Percentiles rank a stretch among this genome's conserved stretches.
Evolutionary conservation across 2,329 filamentous ascomycete genomes (phyloP).

Genomic region (Fusarium verrucosum): DNA sequence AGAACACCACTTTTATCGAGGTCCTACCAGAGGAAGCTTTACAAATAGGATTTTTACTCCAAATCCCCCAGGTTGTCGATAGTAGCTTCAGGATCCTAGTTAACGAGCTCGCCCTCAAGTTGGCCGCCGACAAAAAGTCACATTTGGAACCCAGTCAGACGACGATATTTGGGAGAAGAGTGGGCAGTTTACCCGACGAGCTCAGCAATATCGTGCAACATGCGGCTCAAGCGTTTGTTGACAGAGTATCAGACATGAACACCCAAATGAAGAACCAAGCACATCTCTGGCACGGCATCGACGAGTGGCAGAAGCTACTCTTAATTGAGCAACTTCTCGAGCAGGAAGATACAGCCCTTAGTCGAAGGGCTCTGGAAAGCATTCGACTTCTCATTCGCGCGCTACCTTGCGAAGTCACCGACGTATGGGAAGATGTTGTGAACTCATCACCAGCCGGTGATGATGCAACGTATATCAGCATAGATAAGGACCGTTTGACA

Average conservation of each 20-base stretch:
- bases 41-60: constrained; percentile 62
- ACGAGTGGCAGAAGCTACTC: constrained; percentile 49
- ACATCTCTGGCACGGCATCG: constrained; percentile 39
- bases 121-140: constrained; percentile 41
- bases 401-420: constrained; percentile 28
- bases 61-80: constrained; percentile 55
- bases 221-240: constrained; percentile 62
- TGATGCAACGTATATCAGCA: constrained; percentile 2
- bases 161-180: constrained; percentile 57
- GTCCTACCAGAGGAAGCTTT: constrained; percentile 69
- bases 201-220: constrained; percentile 67
- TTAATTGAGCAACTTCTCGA: constrained; percentile 43
- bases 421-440: constrained; percentile 22
- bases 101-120: constrained; percentile 66
- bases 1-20: constrained; percentile 69
- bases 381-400: constrained; percentile 39
- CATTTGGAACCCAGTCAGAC: constrained; percentile 29
- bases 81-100: constrained; percentile 69
- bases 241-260: constrained; percentile 52
- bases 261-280: constrained; percentile 48
- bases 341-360: neutral
- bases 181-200: constrained; percentile 62
- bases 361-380: constrained; percentile 18
- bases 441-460: neutral
- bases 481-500: constrained; percentile 51